These are phyloP conservation scores for Trichoderma breve DNA, from an alignment of 2,329 filamentous ascomycete genomes.

Conservation along the genomic window DNA sequence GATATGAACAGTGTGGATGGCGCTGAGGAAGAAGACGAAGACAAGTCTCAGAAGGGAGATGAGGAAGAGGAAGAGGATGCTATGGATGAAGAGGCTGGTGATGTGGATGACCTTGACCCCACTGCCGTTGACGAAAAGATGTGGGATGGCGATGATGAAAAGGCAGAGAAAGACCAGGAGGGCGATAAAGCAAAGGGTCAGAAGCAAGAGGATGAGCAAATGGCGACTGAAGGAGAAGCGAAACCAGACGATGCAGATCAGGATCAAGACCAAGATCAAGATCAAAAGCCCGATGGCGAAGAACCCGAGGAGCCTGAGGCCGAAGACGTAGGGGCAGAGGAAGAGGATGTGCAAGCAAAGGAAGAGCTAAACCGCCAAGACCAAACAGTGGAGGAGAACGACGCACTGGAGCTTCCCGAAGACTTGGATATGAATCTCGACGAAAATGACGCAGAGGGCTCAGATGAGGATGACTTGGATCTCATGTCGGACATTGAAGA, in stretches of 20 bases:
- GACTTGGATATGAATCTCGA: conserved; percentile 85
- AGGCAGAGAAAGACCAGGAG: conserved; percentile 79
- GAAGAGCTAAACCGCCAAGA: conserved; percentile 62
- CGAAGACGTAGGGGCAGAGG: conserved; percentile 45
- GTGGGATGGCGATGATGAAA: conserved; percentile 87
- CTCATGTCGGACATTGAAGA: conserved; percentile 56
- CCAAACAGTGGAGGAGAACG: conserved; percentile 76
- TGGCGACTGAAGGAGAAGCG: conserved; percentile 58
- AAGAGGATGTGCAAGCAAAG: conserved; percentile 53
- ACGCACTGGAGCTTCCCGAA: conserved; percentile 79
- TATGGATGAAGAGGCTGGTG: conserved; percentile 85
- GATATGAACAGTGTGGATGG: conserved; percentile 67
- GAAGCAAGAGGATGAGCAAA: conserved; percentile 62
- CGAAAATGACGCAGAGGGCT: conserved; percentile 57
- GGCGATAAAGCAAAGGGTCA: conserved; percentile 70
- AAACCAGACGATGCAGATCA: conserved; percentile 47
- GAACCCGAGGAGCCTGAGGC: conserved; percentile 45
- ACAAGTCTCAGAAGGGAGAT: conserved; percentile 59
- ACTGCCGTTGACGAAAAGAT: conserved; percentile 96
- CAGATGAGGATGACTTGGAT: conserved; percentile 57
- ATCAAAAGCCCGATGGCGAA: conserved; percentile 40
- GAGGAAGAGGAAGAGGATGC: conserved; percentile 65
- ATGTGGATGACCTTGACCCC: conserved; percentile 86
- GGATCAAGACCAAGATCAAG: conserved; percentile 49
- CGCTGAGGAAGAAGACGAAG: conserved; percentile 59